Evolutionary conservation across 73 alveolate genomes (phyloP), one percentile per base, ranked within the genome.

Genomic region (Uronychia binucleata): DNA sequence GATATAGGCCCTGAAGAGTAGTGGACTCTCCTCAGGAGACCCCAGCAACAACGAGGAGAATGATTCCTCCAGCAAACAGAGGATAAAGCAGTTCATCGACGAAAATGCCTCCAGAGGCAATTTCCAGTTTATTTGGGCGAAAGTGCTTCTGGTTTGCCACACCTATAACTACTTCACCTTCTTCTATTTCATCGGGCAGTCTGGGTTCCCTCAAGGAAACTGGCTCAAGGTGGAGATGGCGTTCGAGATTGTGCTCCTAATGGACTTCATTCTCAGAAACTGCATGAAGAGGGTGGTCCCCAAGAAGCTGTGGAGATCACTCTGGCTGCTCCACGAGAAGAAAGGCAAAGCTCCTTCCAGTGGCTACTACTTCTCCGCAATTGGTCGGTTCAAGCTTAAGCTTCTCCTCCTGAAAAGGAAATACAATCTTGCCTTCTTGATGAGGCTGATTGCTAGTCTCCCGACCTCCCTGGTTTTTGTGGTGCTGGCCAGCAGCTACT

Each of bases 121-220:
- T 19, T 89, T 89, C 34, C 87, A 85, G 25, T 28, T 60, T 30
- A 32, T 77, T 13, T 90, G 96, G 96, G 88, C 76, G 0, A 25
- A 35, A 30, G 29, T 74, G 31, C 59, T 90, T 1, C 57, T 80
- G 25, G 28, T 86, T 0, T 58, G 86, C 30, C 81, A 76, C 82
- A 81, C 85, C 1, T 92, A 89, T 86, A 84, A 92, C 83, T 57
- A 79, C 77, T n/a, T 89, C 31, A 82, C 97, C 0, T 75, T 81
- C 84, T 92, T 81, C 75, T 92, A 92, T 74, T 92, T 75, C 74
- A 34, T 89, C 11, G 97, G 95, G 14, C 0, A 82, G 19, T 57
- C 86, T 30, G 95, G 93, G 34, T 92, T 92, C 84, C 97, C 97
- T 1, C 5, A n/a, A 29, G 86, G 58, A 1, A 14, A n/a, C n/a